These are phyloP conservation scores for Plantago ovata DNA, from an alignment of 257 asterid genomes.

Conservation along the genomic window DNA sequence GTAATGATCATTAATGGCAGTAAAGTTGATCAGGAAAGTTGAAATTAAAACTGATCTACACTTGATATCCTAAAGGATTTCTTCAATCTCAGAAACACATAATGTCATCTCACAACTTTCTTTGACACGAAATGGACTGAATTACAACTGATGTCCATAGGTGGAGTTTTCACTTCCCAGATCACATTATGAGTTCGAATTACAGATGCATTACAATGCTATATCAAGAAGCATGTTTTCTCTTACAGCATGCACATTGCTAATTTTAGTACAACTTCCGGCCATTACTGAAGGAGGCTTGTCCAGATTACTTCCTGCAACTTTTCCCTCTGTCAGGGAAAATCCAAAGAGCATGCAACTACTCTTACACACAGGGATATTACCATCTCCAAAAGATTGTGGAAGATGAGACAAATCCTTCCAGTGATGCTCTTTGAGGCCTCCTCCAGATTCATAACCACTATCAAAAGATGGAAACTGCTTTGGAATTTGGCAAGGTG, in stretches of 20 bases:
- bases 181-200: too few species aligned
- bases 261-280: slow-evolving; percentile 28
- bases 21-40: too few species aligned
- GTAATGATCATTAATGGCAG: too few species aligned
- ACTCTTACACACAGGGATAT: slow-evolving; percentile 40
- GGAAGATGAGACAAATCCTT: slow-evolving; percentile 13
- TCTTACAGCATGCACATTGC: slow-evolving; percentile 38
- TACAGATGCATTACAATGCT: slow-evolving; percentile 29
- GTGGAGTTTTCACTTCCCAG: too few species aligned
- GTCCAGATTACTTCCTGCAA: slow-evolving; percentile 24
- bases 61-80: too few species aligned
- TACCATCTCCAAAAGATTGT: slow-evolving; percentile 32
- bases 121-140: too few species aligned
- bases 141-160: too few species aligned
- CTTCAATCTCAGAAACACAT: too few species aligned
- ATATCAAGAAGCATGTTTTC: slow-evolving; percentile 47
- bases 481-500: not conserved
- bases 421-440: slow-evolving; percentile 21
- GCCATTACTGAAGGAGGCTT: slow-evolving; percentile 28
- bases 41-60: too few species aligned
- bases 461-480: slow-evolving; percentile 16
- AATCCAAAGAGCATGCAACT: slow-evolving; percentile 87
- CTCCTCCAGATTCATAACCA: slow-evolving; percentile 18
- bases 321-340: slow-evolving; percentile 61
- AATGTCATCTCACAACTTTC: too few species aligned